Base-by-base conservation (phyloP, 73 alveolate genomes). In the Effrenium voratum region DNA sequence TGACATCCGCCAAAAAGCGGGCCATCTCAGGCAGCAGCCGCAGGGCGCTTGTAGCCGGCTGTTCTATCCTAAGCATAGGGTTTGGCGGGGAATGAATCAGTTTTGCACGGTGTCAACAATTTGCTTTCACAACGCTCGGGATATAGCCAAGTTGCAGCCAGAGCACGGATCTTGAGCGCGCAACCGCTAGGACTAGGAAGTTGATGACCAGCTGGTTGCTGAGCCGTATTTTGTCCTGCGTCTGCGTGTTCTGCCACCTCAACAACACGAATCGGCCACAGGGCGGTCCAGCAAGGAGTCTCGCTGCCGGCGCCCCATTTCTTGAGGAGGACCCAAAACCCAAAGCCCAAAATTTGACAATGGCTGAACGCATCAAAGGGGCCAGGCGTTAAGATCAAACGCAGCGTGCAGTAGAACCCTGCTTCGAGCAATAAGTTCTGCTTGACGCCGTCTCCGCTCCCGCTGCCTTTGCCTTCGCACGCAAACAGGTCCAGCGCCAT, bases 151-250 rank as follows among this genome's bases (percentile, higher is more conserved):
- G 60, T 55, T 16, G 16, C 87, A 76, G 38, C 1, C 38, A 2
- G 38, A 41, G 43, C 0, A 76, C 41, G 26, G 10, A 16, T 28
- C 87, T 22, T 24, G 87, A 1, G 16, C 43, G 87, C 16, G 87
- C 87, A 24, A 76, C 24, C 5, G 60, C 87, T 59, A 76, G 60
- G 8, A 76, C 38, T 59, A 76, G 36, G 41, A 76, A 5, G 60
- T 76, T 76, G 40, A 76, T 43, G 28, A 76, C 43, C 87, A 76
- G 60, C 59, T 76, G 87, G 87, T 76, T 76, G 63, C 41, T 4
- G 43, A 8, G 60, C 41, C 87, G 38, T 3, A 76, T 43, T 28
- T 38, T 43, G 12, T 32, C 41, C 38, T 19, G 34, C 41, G 5
- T 12, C 40, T 76, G 87, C 60, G 38, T 5, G 32, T 59, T 59